Evolutionary conservation across 2,329 filamentous ascomycete genomes (phyloP).

Genomic region (Sporothrix mexicana): DNA sequence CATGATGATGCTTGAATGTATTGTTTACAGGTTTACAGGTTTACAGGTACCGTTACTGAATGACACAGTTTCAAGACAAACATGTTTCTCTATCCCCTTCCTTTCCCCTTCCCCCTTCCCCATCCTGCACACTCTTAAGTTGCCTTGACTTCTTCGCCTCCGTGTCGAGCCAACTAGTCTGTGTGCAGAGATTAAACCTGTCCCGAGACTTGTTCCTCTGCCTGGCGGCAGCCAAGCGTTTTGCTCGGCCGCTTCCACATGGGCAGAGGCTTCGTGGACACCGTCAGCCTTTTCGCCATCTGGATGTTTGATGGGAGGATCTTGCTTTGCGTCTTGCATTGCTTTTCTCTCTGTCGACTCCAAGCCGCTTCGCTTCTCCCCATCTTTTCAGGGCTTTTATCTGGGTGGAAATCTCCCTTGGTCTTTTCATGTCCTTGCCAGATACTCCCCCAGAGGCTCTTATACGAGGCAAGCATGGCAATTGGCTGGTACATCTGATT

Average conservation of each 20-base stretch:
- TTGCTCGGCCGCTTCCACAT: slow-evolving; percentile 50
- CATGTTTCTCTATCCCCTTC: background rate
- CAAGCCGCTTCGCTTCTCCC: slow-evolving; percentile 16
- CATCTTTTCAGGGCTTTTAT: slow-evolving; percentile 6
- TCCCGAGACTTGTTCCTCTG: slow-evolving; percentile 39
- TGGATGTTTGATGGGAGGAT: background rate
- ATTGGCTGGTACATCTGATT: slow-evolving; percentile 32
- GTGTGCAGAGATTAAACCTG: slow-evolving; percentile 79
- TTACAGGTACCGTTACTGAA: background rate
- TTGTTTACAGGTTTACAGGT: background rate
- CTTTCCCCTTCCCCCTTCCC: background rate
- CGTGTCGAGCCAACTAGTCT: slow-evolving; percentile 95
- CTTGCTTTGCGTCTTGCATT: slow-evolving; percentile 33
- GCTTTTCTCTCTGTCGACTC: slow-evolving; percentile 14
- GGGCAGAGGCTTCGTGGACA: slow-evolving; percentile 42
- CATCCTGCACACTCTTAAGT: slow-evolving; percentile 91
- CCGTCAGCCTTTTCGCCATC: slow-evolving; percentile 41
- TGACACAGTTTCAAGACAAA: no score
- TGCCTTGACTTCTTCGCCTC: slow-evolving; percentile 78
- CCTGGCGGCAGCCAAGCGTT: slow-evolving; percentile 54
- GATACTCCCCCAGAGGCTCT: slow-evolving; percentile 17
- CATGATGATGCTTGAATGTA: slow-evolving; percentile 9
- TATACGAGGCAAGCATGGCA: slow-evolving; percentile 31
- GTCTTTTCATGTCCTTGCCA: slow-evolving; percentile 14
- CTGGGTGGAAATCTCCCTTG: slow-evolving; percentile 6